Evolutionary conservation across 2,329 filamentous ascomycete species (phyloP).

Genomic region (Aspergillus viridinutans): DNA sequence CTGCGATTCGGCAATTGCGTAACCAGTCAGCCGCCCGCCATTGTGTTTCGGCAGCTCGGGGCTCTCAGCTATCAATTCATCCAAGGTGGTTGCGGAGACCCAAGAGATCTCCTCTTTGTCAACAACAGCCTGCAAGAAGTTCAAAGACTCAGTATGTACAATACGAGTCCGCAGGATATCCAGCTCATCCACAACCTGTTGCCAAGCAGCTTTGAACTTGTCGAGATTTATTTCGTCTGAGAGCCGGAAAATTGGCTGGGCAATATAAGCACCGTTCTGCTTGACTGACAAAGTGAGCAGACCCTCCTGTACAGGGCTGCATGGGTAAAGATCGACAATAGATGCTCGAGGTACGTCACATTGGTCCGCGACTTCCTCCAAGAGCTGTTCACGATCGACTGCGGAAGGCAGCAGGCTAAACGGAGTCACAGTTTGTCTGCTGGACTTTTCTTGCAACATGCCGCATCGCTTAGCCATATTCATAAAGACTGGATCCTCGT

Average conservation of each 20-base stretch:
- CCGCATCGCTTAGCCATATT: conserved; percentile 40
- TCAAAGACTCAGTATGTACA: conserved; percentile 34
- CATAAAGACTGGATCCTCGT: conserved; percentile 39
- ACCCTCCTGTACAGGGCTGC: conserved; percentile 43
- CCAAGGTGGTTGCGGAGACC: conserved; percentile 26
- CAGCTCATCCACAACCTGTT: conserved; percentile 40
- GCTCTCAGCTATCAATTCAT: conserved; percentile 21
- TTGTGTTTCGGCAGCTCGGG: conserved; percentile 29
- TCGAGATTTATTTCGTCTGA: conserved; percentile 35
- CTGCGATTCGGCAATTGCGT: conserved; percentile 30
- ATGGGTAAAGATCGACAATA: conserved; percentile 41
- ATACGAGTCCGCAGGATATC: conserved; percentile 50
- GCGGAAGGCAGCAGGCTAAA: conserved; percentile 28
- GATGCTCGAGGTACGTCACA: conserved; percentile 27
- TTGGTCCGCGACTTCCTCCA: conserved; percentile 26
- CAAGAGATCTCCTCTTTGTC: conserved; percentile 33
- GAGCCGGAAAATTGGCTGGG: conserved; percentile 43
- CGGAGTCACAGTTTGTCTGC: conserved; percentile 11
- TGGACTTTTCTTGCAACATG: neutral
- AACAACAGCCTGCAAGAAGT: conserved; percentile 41
- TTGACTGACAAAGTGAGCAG: conserved; percentile 48
- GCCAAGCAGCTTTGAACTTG: conserved; percentile 46
- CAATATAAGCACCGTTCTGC: conserved; percentile 47
- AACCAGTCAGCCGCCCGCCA: conserved; percentile 32
- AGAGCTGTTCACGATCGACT: conserved; percentile 13